Evolutionary conservation across 441 rosid genomes (phyloP), one percentile per base, ranked within the genome.

Genomic region (Heliophila coronopifolia): DNA sequence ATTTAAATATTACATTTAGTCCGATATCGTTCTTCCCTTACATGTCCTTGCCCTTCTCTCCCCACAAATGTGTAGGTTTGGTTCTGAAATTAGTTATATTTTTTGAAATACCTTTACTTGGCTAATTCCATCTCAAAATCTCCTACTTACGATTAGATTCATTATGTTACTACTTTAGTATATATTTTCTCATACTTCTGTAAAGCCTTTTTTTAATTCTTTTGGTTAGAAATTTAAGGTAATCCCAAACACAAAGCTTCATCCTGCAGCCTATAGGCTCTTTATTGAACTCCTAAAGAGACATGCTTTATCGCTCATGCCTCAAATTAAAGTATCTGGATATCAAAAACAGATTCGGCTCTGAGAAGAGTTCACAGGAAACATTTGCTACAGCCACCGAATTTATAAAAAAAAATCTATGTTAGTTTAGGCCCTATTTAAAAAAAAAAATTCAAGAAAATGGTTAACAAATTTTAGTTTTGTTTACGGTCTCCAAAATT

Each of bases 31-130:
- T 20, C 86, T 95, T 65, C 81, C 97, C 6, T n/a, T 79, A 35
- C 86, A 87, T 58, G 81, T 83, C 26, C 85, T 92, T 53, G 79
- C 95, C 33, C 87, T 85, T 37, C 94, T 92, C 54, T 87, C 95
- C 45, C 19, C 70, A n/a, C n/a, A n/a, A n/a, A 30, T 38, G 23
- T 13, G 19, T 27, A 26, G 25, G 35, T 18, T 40, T 19, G 16
- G 7, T 42, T 33, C 31, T 35, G 43, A 28, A 46, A 11, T 17
- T 8, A 12, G 7, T 24, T 36, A 1, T 26, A 14, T n/a, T n/a
- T n/a, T n/a, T 38, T 37, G 1, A 6, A 14, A 9, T 16, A 19
- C 28, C 26, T 40, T 17, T 39, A 53, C 28, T 27, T 37, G 16
- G 32, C 9, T 35, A 25, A 1, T 34, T 6, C 20, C 23, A 13